Evolutionary conservation across 2,329 filamentous ascomycete genomes (phyloP), one percentile per base, ranked within the genome.

Genomic region (Cyphellophora attinorum): DNA sequence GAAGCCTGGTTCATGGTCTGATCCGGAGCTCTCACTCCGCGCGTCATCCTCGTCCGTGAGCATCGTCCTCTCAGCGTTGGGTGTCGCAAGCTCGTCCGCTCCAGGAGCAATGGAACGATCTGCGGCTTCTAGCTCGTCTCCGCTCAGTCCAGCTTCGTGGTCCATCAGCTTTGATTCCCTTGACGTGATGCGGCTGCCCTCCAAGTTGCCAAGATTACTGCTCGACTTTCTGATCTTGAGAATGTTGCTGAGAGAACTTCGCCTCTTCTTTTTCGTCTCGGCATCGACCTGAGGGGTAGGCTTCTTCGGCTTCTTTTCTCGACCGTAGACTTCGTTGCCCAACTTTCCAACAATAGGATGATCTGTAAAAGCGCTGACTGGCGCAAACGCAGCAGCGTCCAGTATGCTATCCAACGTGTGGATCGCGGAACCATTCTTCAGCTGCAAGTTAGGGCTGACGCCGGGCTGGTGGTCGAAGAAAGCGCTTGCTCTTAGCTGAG

Each of bases 361-460:
- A 51, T 95, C 85, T 0, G 83, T 93, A 50, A 96, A 96, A 16
- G 88, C 89, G 46, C 71, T 85, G 18, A 94, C 86, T 1, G 91
- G 91, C 0, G 91, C 89, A 40, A 72, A 74, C 3, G 85, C 83
- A 3, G 89, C 91, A 5, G 89, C 91, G 53, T 94, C 82, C 11
- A 98, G 70, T 34, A 98, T 93, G 54, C 78, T 88, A 46, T 98
- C 88, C 5, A 98, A 71, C 0, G 89, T 94, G 27, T 76, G 80
- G 53, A 86, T 84, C 8, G 89, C 88, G 16, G 91, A 96, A 12
- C 84, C 81, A 38, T 83, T 78, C 55, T 73, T 70, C 27, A 76
- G 58, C 25, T 74, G 59, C 25, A 77, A 60, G 31, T 78, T 65
- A 29, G 76, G 64, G 1, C 62, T 49, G 5, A 70, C 54, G 2